These are phyloP conservation scores for Backusella circina DNA, from an alignment of 192 early-diverging fungal species.

Conservation along the genomic window DNA sequence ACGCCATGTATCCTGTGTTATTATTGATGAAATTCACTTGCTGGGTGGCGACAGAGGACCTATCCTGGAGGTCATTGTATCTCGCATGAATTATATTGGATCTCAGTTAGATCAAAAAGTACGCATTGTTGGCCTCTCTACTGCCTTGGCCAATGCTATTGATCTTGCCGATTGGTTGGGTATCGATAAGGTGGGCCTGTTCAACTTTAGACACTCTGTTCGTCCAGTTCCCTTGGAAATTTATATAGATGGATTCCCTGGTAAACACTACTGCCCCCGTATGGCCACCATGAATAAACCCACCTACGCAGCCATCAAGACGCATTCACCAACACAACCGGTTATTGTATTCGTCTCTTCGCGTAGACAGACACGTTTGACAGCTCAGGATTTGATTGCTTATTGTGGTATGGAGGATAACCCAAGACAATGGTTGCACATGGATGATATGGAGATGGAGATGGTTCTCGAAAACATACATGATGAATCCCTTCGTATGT, in stretches of 20 bases:
- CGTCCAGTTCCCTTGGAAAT: slow-evolving; percentile 97
- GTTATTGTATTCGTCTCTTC: slow-evolving; percentile 99
- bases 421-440: slow-evolving; percentile 84
- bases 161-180: slow-evolving; percentile 97
- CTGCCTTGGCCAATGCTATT: slow-evolving; percentile 92
- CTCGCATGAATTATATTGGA: slow-evolving; percentile 96
- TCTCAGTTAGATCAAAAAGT: slow-evolving; percentile 70
- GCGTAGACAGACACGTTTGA: slow-evolving; percentile 92
- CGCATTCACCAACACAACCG: slow-evolving; percentile 90
- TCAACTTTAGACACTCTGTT: slow-evolving; percentile 96
- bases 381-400: slow-evolving; percentile 94
- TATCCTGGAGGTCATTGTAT: slow-evolving; percentile 96
- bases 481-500: slow-evolving; percentile 73
- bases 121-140: slow-evolving; percentile 93
- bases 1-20: slow-evolving; percentile 80
- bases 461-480: slow-evolving; percentile 65
- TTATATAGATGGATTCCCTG: slow-evolving; percentile 95
- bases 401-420: slow-evolving; percentile 91
- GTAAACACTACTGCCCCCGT: slow-evolving; percentile 95
- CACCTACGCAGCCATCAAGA: slow-evolving; percentile 89
- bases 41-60: slow-evolving; percentile 96
- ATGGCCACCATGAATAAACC: slow-evolving; percentile 99
- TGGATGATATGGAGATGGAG: slow-evolving; percentile 80
- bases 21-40: slow-evolving; percentile 98
- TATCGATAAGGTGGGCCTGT: slow-evolving; percentile 82